These are phyloP conservation scores for Leccinellum rugosiceps DNA, from an alignment of 768 basidiomycete genomes.

Conservation along the genomic window DNA sequence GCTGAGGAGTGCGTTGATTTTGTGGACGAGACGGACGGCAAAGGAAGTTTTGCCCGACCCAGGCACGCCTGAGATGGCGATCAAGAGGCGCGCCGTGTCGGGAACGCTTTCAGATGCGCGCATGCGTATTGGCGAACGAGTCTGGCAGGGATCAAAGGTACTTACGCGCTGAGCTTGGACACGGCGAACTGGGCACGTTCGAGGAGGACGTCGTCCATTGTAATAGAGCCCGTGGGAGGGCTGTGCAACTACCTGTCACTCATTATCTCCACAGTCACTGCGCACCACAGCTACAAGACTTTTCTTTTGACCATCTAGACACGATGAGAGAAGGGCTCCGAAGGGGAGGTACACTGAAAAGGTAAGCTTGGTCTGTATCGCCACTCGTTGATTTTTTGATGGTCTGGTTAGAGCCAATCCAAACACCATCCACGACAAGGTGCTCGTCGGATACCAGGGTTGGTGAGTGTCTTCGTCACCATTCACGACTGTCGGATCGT, in stretches of 20 bases:
- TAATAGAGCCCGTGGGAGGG: background rate
- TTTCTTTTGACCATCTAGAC: background rate
- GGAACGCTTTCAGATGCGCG: constrained; percentile 11
- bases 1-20: constrained; percentile 45
- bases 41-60: constrained; percentile 87
- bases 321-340: background rate
- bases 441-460: constrained; percentile 84
- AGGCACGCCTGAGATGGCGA: constrained; percentile 77
- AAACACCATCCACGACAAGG: constrained; percentile 77
- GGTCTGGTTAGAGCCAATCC: constrained; percentile 53
- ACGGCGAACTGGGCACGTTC: constrained; percentile 34
- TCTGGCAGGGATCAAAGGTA: background rate
- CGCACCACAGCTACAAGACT: too few species aligned
- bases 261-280: too few species aligned
- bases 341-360: background rate
- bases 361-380: background rate
- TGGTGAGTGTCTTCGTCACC: constrained; percentile 46
- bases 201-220: constrained; percentile 36
- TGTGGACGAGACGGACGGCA: constrained; percentile 52
- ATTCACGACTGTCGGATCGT: too few species aligned
- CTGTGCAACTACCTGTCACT: too few species aligned
- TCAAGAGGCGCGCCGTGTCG: constrained; percentile 46
- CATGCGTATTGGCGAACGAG: background rate
- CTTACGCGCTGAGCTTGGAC: constrained; percentile 39
- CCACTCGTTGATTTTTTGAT: background rate